Base-by-base conservation (phyloP, 345 rosid genomes). In the Citrus glauca region DNA sequence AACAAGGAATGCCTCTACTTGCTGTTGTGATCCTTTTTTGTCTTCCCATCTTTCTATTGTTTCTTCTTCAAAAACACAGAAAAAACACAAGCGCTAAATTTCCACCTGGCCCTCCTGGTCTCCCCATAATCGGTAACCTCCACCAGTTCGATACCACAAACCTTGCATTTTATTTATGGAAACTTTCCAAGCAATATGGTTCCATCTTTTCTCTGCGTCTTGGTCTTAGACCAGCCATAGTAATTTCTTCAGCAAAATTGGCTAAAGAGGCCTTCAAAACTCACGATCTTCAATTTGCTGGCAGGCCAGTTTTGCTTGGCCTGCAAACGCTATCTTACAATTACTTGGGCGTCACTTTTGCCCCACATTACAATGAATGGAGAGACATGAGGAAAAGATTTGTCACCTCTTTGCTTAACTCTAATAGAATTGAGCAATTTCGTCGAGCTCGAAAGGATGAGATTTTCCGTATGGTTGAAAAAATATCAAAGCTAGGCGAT, bases 241-340 rank as follows among this genome's bases (percentile, higher is more conserved):
- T 80, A 1, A 74, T 80, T 17, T 80, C 82, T 14, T 74, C 78
- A 22, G 75, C 79, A 22, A 70, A 80, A 60, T 7, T 60, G 30
- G 64, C 64, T 9, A 48, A 48, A 48, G 55, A 48, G 55, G 55
- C 19, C 19, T 48, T 48, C 19, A 48, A 48, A 48, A 13, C 64
- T 1, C 28, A 59, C 24, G 63, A 59, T 59, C 63, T 59, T 59
- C 63, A 59, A 59, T 59, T 59, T n/a, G 1, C 11, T 59, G 4
- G 28, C 14, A 59, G 63, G 63, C 63, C 63, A 22, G 10, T 4
- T 24, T 59, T 60, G 27, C 6, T 9, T 24, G 64, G 64, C 14
- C 16, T 0, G 13, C 64, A 60, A 60, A 60, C 1, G 1, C 2
- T 60, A 24, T n/a, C 64, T 60, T 60, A 60, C 27, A 60, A 24